Conservation (phyloP, 2,329 filamentous ascomycete species). For the Microascus cirrosus region DNA sequence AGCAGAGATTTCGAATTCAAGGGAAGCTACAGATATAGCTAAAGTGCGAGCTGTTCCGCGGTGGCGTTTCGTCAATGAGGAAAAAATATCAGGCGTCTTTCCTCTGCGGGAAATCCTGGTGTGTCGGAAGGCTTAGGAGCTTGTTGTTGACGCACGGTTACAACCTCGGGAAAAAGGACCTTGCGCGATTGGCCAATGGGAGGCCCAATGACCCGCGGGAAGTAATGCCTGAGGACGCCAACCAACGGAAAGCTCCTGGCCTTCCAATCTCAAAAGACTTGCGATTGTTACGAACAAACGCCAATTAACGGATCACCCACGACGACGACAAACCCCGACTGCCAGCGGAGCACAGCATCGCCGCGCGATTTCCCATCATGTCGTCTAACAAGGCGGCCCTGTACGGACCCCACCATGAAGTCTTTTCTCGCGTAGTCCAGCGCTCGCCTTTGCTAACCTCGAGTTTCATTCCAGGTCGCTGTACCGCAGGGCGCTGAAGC, state of each 20-base stretch:
- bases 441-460: not conserved
- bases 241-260: not conserved
- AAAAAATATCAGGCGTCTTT: not conserved
- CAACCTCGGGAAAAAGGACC: slow-evolving; percentile 1
- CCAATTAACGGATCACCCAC: not conserved
- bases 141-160: not conserved
- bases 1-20: too few species aligned
- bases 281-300: not conserved
- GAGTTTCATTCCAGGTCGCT: slow-evolving; percentile 43
- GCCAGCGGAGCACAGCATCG: not conserved
- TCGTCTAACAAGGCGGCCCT: slow-evolving; percentile 36
- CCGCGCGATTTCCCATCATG: slow-evolving; percentile 17
- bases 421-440: not conserved
- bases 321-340: not conserved
- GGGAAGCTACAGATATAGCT: not conserved
- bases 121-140: not conserved
- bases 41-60: not conserved
- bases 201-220: not conserved
- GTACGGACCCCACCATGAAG: slow-evolving; percentile 15
- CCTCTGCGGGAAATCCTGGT: not conserved
- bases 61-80: not conserved
- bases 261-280: not conserved
- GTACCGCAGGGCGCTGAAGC: slow-evolving; percentile 86
- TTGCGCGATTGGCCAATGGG: slow-evolving; percentile 1
- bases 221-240: not conserved